Conservation (phyloP, 805 yeast genomes). For the Sugiyamaella smithiae region DNA sequence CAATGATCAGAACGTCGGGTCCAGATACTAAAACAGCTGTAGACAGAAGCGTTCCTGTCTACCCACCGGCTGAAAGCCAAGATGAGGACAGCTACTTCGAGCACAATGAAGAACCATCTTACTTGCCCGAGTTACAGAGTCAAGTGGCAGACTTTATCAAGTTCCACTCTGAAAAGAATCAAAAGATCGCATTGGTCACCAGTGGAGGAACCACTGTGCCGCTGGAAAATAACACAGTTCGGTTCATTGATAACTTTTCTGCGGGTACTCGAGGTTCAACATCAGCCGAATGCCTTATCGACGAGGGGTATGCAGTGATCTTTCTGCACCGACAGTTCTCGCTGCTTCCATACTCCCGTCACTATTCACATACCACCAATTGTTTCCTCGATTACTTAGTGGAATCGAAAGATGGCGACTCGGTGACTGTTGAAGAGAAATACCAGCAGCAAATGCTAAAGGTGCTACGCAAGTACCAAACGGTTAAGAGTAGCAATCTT, state of each 20-base stretch:
- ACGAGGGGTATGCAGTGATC: conserved; percentile 85
- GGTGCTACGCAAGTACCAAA: conserved; percentile 50
- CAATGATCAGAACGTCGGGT: conserved; percentile 50
- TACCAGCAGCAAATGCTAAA: conserved; percentile 60
- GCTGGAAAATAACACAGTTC: conserved; percentile 90
- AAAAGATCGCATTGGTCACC: conserved; percentile 76
- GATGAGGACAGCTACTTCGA: conserved; percentile 79
- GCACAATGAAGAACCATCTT: conserved; percentile 68
- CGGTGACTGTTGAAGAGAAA: conserved; percentile 56
- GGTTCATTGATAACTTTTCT: conserved; percentile 94
- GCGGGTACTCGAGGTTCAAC: conserved; percentile 99
- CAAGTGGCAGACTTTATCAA: conserved; percentile 62
- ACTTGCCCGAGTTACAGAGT: conserved; percentile 58
- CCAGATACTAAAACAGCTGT: conserved; percentile 74
- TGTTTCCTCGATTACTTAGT: conserved; percentile 84
- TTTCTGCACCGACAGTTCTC: conserved; percentile 92
- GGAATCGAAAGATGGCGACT: conserved; percentile 42
- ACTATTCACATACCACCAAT: conserved; percentile 74
- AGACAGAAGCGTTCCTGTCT: conserved; percentile 70
- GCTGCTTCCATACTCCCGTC: conserved; percentile 87
- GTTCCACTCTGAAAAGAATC: conserved; percentile 44
- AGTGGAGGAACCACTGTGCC: conserved; percentile 99
- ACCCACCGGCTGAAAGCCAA: conserved; percentile 64
- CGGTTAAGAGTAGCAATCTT: conserved; percentile 49
- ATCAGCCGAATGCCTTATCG: conserved; percentile 86